Evolutionary conservation across 306 rosid genomes (phyloP), one percentile per base, ranked within the genome.

Genomic region (Chamaecrista fasciculata): DNA sequence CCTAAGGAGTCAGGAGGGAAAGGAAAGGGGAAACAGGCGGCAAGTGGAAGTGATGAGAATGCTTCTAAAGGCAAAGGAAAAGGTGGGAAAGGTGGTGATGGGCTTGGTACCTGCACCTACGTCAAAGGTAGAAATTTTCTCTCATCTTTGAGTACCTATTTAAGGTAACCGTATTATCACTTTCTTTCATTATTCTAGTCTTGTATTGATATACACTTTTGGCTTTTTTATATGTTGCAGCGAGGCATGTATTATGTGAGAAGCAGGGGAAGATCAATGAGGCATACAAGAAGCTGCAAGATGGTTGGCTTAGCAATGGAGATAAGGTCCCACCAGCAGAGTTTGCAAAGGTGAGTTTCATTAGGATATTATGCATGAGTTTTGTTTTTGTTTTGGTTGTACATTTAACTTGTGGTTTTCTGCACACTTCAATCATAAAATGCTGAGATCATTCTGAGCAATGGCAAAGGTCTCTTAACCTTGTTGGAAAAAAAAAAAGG

Each of bases 231-330:
- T 72, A 66, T 42, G 20, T n/a, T 42, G 40, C 80, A 87, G 97
- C 98, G 20, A 94, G 97, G 83, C 97, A 90, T 74, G 56, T 94
- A 78, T 75, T 94, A 42, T 94, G 92, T 74, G 97, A 94, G 81
- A 94, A 94, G 85, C 97, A 94, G 73, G 96, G 98, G 55, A 94
- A 90, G 87, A 90, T 94, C 62, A 94, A 88, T 20, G 98, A 94
- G 75, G 98, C 92, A 33, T 86, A 93, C 82, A 93, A 93, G 96
- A 90, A 94, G 85, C 79, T 94, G 80, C 86, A 90, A 80, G 97
- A 90, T 71, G 97, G 98, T 44, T 94, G 97, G 97, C 96, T 94
- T 42, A 12, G 82, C 77, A 83, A 94, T 19, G 98, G 97, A 59
- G 97, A 94, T 74, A 90, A 90, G 79, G 97, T 94, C 25, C 98